Base-by-base conservation (phyloP, 768 basidiomycete species). In the Hygrophoropsis aurantiaca region DNA sequence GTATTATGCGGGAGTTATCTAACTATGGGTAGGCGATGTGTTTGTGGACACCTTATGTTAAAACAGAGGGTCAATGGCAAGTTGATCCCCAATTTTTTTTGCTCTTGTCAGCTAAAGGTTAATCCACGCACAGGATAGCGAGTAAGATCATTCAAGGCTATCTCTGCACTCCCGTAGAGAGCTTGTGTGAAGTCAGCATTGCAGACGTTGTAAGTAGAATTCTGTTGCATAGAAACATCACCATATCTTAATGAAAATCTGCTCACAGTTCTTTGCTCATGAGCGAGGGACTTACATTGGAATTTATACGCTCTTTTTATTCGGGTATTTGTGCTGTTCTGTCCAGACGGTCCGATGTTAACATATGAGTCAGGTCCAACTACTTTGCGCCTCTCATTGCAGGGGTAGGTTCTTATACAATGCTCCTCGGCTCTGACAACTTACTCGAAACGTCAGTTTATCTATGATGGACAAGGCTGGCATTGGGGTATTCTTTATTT, bases 81-180 rank as follows among this genome's bases (percentile, higher is more conserved):
- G 44, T 25, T 21, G n/a, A 11, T 5, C 27, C 19, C 39, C 24
- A n/a, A n/a, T n/a, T n/a, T n/a, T n/a, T n/a, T n/a, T n/a, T n/a
- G n/a, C n/a, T n/a, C n/a, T n/a, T 16, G 32, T 34, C 11, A 10
- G n/a, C 32, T 34, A 34, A 34, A 10, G n/a, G 11, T 34, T 10
- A 10, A n/a, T 40, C 10, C 13, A 9, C 26, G 6, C 7, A 18
- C 19, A 56, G 55, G 55, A 56, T 56, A 11, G 55, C 46, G 13
- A 56, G 49, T 18, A 56, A 56, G 40, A 56, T 56, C 23, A 42
- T 56, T 11, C 55, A 56, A 24, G 55, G 55, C 15, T 56, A 43
- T 27, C 54, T 55, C 37, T 56, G 55, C n/a, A 56, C 54, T 38
- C 55, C 55, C 18, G 55, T 56, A n/a, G 55, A 56, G 21, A 56